Base-by-base conservation (phyloP, 495 filamentous ascomycete genomes). In the Podospora comata region DNA sequence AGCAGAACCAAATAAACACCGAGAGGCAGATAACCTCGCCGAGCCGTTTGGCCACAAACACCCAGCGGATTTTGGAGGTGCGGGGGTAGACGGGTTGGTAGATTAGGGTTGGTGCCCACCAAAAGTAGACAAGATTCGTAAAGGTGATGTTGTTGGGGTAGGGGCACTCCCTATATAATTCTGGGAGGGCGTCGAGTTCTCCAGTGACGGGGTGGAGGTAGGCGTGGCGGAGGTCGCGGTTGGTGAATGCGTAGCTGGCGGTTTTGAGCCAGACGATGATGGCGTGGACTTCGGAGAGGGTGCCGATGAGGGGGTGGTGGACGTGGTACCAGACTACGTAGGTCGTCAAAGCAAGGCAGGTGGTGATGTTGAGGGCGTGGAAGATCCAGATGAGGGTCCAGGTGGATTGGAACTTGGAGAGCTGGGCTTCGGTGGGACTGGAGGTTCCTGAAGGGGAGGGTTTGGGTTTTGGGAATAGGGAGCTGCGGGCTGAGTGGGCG, bases 31-130 rank as follows among this genome's bases (percentile, higher is more conserved):
- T 78, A 19, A 90, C 87, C 78, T 99, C 95, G 19, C 83, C 85
- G 26, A 94, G 73, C 11, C 95, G 87, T 77, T 97, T 96, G 16
- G 85, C 77, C 26, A 99, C 91, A 75, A 97, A 97, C 2, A 85
- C 73, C 92, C 92, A 96, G 55, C 94, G 86, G 71, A 97, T 91
- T 34, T 83, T 83, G 1, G 83, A 76, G 18, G 89, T 90, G 56
- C 93, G 90, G 13, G 95, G 95, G 74, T 99, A 99, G 13, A 96
- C 92, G 1, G 95, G 94, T 79, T 99, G 95, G 78, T 99, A 99
- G 63, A 98, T 91, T 23, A 99, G 83, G 0, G 95, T 99, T 1
- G 95, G 95, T 0, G 95, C 95, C 86, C 93, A 92, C 92, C 95
- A 97, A 73, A 98, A 99, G 80, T 98, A 99, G 55, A 81, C 84